Conservation (phyloP, 495 filamentous ascomycete species). For the Chaetomium cochliodes region DNA sequence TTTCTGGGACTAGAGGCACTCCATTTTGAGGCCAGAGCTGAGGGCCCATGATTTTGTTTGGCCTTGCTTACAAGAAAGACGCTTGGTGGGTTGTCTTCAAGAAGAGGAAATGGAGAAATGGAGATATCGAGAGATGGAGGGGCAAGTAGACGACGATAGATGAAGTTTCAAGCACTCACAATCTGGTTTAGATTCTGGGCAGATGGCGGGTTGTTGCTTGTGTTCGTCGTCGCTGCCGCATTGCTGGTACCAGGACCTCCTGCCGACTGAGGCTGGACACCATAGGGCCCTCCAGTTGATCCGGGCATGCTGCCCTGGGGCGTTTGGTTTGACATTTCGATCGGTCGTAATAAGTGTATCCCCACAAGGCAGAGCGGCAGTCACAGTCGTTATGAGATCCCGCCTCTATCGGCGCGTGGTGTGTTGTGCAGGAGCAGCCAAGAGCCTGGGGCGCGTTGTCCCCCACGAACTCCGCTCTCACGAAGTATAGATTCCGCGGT, state of each 20-base stretch:
- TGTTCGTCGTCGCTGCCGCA: slow-evolving; percentile 34
- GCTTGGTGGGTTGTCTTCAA: too few species aligned
- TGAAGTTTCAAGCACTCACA: slow-evolving; percentile 47
- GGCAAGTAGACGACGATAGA: neutral
- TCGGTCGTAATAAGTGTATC: neutral
- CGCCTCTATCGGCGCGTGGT: slow-evolving; percentile 1
- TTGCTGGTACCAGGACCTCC: slow-evolving; percentile 25
- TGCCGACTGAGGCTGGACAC: slow-evolving; percentile 32
- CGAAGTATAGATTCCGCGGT: neutral
- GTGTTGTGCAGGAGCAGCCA: neutral
- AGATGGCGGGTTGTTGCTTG: slow-evolving; percentile 54
- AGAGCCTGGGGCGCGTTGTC: slow-evolving; percentile 5
- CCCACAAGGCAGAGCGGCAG: neutral
- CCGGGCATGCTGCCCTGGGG: slow-evolving; percentile 22
- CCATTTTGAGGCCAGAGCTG: too few species aligned
- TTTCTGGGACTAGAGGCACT: too few species aligned
- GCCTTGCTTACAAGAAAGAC: too few species aligned
- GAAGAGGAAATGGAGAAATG: too few species aligned
- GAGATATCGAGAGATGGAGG: neutral
- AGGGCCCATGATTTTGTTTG: too few species aligned
- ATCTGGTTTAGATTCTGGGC: slow-evolving; percentile 95
- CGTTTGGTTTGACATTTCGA: slow-evolving; percentile 29
- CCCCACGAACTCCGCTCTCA: slow-evolving; percentile 6
- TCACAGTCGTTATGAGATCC: neutral
- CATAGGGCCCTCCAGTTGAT: slow-evolving; percentile 23